Evolutionary conservation across 2,329 filamentous ascomycete species (phyloP), one percentile per base, ranked within the genome.

Genomic region (Phyllachora maydis): DNA sequence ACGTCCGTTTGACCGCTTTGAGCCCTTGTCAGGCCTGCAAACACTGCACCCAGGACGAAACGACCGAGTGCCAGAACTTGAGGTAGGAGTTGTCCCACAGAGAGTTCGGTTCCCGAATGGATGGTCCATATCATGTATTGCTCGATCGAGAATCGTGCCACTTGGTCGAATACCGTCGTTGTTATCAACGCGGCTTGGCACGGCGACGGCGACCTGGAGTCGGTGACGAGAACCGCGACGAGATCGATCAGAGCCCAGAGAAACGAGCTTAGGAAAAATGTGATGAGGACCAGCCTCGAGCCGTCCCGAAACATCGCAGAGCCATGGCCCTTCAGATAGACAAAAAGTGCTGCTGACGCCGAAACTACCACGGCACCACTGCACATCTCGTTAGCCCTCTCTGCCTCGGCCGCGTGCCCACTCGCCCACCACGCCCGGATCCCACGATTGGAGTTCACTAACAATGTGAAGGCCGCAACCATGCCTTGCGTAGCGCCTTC

Each of bases 271-370:
- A 52, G 30, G 36, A 66, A 50, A 39, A 65, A 66, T 32, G 48
- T 42, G 37, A 56, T 45, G 59, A 68, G 62, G 60, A 55, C 61
- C 61, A 68, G 63, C 62, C 63, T 66, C 60, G 56, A 53, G 47
- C 59, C 57, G 46, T 66, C 59, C 43, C 56, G 52, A 38, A 61
- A 50, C 29, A 63, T 42, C 19, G 53, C 43, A 29, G 49, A 50
- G 38, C 52, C 48, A 48, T 59, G 48, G 33, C 53, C 52, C 37
- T 46, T 56, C 32, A 46, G 32, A 30, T 52, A 47, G 34, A 59
- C 46, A 40, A 57, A 45, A 32, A 55, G 43, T 23, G 52, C 49
- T 21, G 47, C 48, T 23, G 52, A 49, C 15, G 60, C 55, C 25
- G 59, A 54, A 37, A 57, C 57, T 34, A 63, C 49, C 26, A 65